Evolutionary conservation across 179 eudicot species (phyloP).

Genomic region (Corrigiola litoralis): DNA sequence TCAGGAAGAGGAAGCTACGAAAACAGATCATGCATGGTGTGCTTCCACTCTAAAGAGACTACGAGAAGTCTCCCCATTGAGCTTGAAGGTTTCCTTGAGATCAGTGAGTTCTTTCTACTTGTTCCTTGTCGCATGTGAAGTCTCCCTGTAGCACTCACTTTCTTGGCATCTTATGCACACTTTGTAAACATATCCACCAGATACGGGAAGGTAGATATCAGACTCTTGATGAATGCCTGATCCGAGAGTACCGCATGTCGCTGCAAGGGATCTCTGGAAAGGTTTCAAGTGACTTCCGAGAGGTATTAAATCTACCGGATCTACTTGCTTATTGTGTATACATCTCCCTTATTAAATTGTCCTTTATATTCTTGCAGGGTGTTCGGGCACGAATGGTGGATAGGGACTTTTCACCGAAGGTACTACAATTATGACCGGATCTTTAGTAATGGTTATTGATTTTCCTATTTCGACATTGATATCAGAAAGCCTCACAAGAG

Average conservation of each 20-base stretch:
- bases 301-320: constrained; percentile 40
- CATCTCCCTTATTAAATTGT: not conserved
- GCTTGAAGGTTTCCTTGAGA: constrained; percentile 89
- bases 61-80: constrained; percentile 66
- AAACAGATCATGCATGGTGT: constrained; percentile 72
- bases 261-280: constrained; percentile 59
- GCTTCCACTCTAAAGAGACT: constrained; percentile 56
- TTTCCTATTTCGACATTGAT: not conserved
- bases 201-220: constrained; percentile 88
- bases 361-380: constrained; percentile 41
- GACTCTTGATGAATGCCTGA: constrained; percentile 76
- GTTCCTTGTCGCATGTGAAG: not conserved
- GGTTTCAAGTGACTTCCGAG: constrained; percentile 58
- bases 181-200: constrained; percentile 25
- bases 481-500: too few species aligned
- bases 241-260: constrained; percentile 88
- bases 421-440: constrained; percentile 22
- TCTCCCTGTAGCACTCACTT: too few species aligned
- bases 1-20: constrained; percentile 74
- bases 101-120: constrained; percentile 49
- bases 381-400: constrained; percentile 80
- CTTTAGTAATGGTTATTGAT: not conserved
- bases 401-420: constrained; percentile 84
- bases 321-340: not conserved
- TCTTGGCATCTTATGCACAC: not conserved